Evolutionary conservation across 257 asterid genomes (phyloP).

Genomic region (Sherardia arvensis): DNA sequence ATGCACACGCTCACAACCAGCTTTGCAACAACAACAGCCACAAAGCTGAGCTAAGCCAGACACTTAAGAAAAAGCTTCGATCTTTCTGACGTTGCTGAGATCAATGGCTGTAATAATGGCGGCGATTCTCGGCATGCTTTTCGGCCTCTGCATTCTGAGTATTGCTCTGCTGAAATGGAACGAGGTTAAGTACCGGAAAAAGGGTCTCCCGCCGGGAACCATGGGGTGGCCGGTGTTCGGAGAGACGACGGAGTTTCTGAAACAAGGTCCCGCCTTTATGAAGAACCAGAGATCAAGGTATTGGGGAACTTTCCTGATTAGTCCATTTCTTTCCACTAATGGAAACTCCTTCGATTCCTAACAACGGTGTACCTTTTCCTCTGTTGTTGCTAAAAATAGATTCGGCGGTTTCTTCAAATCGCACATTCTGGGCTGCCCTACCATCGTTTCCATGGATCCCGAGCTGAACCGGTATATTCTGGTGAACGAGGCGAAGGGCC

Average conservation of each 20-base stretch:
- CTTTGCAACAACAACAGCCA: slow-evolving; percentile 20
- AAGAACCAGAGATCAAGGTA: slow-evolving; percentile 88
- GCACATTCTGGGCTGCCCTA: slow-evolving; percentile 78
- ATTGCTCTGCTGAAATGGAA: slow-evolving; percentile 83
- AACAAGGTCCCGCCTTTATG: slow-evolving; percentile 93
- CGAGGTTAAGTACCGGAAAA: slow-evolving; percentile 64
- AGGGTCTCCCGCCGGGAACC: slow-evolving; percentile 90
- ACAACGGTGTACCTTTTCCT: neutral
- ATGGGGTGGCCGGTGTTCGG: slow-evolving; percentile 99
- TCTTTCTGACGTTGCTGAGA: slow-evolving; percentile 40
- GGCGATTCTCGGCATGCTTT: slow-evolving; percentile 39
- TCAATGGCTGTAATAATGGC: slow-evolving; percentile 62
- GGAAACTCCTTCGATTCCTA: neutral
- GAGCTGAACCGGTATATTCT: slow-evolving; percentile 63
- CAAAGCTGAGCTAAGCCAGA: slow-evolving; percentile 35
- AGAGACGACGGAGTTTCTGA: slow-evolving; percentile 91
- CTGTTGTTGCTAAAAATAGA: slow-evolving; percentile 24
- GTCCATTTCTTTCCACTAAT: neutral
- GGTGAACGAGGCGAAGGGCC: slow-evolving; percentile 62
- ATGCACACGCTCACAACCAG: slow-evolving; percentile 59
- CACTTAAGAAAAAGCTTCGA: slow-evolving; percentile 21
- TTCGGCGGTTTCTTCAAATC: slow-evolving; percentile 73
- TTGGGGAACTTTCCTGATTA: neutral
- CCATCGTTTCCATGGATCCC: slow-evolving; percentile 77
- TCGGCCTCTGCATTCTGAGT: slow-evolving; percentile 60